Conservation (phyloP, 495 filamentous ascomycete species). For the Aspergillus avenaceus region DNA sequence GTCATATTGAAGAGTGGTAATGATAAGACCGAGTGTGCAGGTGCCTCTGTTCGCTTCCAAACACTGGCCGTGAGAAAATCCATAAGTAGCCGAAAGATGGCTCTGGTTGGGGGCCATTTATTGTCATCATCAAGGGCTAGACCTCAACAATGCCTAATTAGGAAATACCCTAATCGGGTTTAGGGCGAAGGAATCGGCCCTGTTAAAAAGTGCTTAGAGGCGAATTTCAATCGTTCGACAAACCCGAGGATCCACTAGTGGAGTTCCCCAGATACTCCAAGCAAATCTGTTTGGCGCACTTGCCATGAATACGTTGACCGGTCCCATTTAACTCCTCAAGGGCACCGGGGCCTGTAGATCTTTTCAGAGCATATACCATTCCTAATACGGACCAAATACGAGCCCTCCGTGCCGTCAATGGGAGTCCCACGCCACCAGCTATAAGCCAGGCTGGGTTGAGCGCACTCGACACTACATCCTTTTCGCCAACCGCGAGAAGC, state of each 20-base stretch:
- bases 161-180: constrained; percentile 17
- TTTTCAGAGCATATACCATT: constrained; percentile 5
- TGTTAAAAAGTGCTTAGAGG: too few relatives aligned
- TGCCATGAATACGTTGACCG: background rate
- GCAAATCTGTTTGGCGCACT: background rate
- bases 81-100: too few relatives aligned
- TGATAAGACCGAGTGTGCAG: too few relatives aligned
- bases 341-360: background rate
- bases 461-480: constrained; percentile 5
- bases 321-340: background rate
- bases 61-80: too few relatives aligned
- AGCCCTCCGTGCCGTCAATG: background rate
- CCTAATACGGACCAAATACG: constrained; percentile 4
- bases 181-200: background rate
- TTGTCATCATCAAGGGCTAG: background rate
- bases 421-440: constrained; percentile 7
- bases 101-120: too few relatives aligned
- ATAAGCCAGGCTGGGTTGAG: constrained; percentile 10
- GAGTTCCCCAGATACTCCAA: background rate
- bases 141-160: constrained; percentile 19
- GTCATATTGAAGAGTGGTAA: background rate
- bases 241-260: too few relatives aligned
- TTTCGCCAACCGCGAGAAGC: constrained; percentile 3
- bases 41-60: too few relatives aligned
- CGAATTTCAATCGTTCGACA: too few relatives aligned